Evolutionary conservation across 495 filamentous ascomycete species (phyloP).

Genomic region (Parmelia sp.): DNA sequence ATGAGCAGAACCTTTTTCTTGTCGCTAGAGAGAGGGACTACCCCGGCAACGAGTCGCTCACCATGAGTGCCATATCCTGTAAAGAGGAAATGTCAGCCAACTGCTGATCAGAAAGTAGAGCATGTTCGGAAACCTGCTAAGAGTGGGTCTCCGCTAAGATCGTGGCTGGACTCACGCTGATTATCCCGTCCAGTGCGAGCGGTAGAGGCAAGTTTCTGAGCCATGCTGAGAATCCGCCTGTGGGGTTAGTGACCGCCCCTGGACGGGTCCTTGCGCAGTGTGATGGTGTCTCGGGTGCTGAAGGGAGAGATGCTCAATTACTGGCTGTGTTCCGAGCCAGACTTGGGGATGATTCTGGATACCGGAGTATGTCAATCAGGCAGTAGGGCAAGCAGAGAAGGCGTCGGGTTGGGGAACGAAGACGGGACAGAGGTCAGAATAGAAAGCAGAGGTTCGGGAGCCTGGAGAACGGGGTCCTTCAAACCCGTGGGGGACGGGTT

Average conservation of each 20-base stretch:
- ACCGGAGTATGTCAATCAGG: not conserved
- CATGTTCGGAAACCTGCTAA: not conserved
- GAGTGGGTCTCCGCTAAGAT: not conserved
- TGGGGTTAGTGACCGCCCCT: not conserved
- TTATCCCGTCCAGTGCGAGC: conserved; percentile 44
- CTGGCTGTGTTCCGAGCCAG: not conserved
- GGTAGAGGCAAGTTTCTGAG: conserved; percentile 35
- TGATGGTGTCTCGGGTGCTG: not conserved
- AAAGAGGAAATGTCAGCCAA: conserved; percentile 11
- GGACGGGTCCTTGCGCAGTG: not conserved
- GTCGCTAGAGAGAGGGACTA: conserved; percentile 74
- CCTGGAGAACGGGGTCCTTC: conserved; percentile 27
- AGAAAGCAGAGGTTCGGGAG: conserved; percentile 6
- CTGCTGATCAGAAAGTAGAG: not conserved
- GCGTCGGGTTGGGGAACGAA: not conserved
- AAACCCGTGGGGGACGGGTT: conserved; percentile 41
- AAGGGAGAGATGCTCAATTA: conserved; percentile 1
- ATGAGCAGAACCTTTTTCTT: conserved; percentile 83
- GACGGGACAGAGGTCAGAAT: not conserved
- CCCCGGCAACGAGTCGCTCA: conserved; percentile 89
- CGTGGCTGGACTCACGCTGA: conserved; percentile 39
- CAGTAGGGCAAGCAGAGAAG: not conserved
- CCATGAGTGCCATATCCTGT: conserved; percentile 86
- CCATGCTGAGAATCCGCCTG: conserved; percentile 19
- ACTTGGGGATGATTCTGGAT: not conserved